Base-by-base conservation (phyloP, 257 asterid species). In the Salvia hispanica region DNA sequence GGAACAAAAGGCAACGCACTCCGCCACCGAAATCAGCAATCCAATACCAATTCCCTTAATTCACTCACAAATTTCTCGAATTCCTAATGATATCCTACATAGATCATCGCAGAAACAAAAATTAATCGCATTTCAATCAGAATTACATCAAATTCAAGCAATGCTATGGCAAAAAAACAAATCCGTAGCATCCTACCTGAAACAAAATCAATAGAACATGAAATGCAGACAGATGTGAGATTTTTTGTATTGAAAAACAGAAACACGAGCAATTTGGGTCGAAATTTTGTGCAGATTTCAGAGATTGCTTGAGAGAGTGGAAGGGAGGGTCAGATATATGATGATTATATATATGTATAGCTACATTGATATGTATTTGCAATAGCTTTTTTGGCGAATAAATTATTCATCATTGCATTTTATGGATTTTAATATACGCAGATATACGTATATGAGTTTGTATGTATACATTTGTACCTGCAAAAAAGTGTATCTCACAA, bases 241-340 rank as follows among this genome's bases (percentile, higher is more conserved):
- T 18, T 46, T 66, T 4, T n/a, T n/a, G n/a, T 10, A 56, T 15
- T 10, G n/a, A 21, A n/a, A 18, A 46, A 37, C 50, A 12, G 50
- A 46, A 59, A 63, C 75, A 66, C 69, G 69, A 63, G 47, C 36
- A 55, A 37, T 16, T 31, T 7, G n/a, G 11, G 74, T 56, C 28
- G 40, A 58, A 71, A n/a, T 13, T 53, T 44, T 61, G 57, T 37
- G 64, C 58, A 28, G 62, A 65, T 66, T 57, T 50, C 73, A 18
- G 73, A 71, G 83, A 77, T 80, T 80, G 88, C 82, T 80, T 75
- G 70, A 74, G 73, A 73, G 77, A 80, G 76, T 68, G 81, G 78
- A 71, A 80, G 71, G 79, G 83, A 75, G 85, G 81, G 83, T 77
- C 74, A 28, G 82, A 70, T 42, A 37, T 66, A 74, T 68, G 79